A percentile compares a stretch with the other conserved stretches of the same genome.
These are phyloP conservation scores for Immersiella caudata DNA, from an alignment of 495 filamentous ascomycete species.

Conservation along the genomic window DNA sequence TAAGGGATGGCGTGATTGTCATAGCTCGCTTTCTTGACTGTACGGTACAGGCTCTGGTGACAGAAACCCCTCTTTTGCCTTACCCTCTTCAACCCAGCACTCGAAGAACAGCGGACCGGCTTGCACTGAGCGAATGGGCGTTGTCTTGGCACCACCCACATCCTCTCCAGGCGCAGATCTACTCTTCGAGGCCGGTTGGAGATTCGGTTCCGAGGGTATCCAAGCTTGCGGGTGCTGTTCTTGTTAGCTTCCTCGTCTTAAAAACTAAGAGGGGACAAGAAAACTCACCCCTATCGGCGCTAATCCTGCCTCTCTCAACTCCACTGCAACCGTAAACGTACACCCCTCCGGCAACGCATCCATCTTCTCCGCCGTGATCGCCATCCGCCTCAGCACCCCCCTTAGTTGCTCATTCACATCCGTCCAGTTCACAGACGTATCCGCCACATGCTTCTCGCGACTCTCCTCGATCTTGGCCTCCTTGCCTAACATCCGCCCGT, in stretches of 20 bases:
- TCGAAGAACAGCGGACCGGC: slow-evolving; percentile 69
- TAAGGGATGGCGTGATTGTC: background rate
- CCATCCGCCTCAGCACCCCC: slow-evolving; percentile 55
- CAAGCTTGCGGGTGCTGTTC: slow-evolving; percentile 64
- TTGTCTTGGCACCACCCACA: slow-evolving; percentile 51
- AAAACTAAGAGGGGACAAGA: background rate
- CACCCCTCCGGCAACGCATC: slow-evolving; percentile 70
- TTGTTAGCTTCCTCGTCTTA: background rate
- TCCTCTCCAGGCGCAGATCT: slow-evolving; percentile 41
- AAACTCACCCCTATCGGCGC: slow-evolving; percentile 69
- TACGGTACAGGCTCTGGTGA: background rate
- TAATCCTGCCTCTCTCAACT: slow-evolving; percentile 72
- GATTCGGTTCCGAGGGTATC: slow-evolving; percentile 61
- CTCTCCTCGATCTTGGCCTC: slow-evolving; percentile 45
- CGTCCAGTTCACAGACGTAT: slow-evolving; percentile 38
- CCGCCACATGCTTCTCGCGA: slow-evolving; percentile 21
- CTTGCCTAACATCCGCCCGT: slow-evolving; percentile 41
- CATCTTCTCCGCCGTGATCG: slow-evolving; percentile 61
- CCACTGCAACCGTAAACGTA: slow-evolving; percentile 85
- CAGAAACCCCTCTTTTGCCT: slow-evolving; percentile 32
- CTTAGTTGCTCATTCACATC: slow-evolving; percentile 53
- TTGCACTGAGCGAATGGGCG: slow-evolving; percentile 61
- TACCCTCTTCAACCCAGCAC: slow-evolving; percentile 67
- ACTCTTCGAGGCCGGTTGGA: slow-evolving; percentile 46
- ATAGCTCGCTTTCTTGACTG: background rate